Evolutionary conservation across 495 filamentous ascomycete species (phyloP).

Genomic region (Trypethelium eluteriae): DNA sequence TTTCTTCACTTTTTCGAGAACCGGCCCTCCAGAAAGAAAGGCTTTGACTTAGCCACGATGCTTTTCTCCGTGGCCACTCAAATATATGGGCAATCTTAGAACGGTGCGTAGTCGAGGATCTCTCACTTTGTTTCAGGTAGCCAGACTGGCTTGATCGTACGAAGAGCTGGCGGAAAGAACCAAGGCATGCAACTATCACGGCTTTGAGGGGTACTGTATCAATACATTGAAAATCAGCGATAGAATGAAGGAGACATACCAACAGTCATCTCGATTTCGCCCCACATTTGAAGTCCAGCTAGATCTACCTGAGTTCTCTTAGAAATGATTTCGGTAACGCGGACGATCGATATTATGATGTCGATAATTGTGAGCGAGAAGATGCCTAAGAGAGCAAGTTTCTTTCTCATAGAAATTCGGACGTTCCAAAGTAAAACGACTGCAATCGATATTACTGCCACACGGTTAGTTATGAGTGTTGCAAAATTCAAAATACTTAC

Average conservation of each 20-base stretch:
- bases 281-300: conserved; percentile 12
- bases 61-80: no score
- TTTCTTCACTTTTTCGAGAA: no score
- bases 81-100: no score
- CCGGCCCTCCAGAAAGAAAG: no score
- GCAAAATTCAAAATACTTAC: conserved; percentile 16
- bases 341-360: conserved; percentile 28
- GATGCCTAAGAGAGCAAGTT: conserved; percentile 26
- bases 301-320: neutral
- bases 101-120: no score
- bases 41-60: no score
- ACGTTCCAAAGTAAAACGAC: conserved; percentile 32
- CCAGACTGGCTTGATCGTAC: no score
- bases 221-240: no score
- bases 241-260: neutral
- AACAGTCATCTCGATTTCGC: conserved; percentile 10
- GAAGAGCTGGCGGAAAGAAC: no score
- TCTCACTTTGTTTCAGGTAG: no score
- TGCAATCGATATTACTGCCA: conserved; percentile 20
- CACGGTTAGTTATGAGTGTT: neutral
- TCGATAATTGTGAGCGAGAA: conserved; percentile 33
- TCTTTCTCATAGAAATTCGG: conserved; percentile 20
- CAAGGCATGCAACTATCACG: no score
- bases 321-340: neutral
- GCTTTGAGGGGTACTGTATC: no score